Percentiles rank a stretch among this genome's conserved stretches.
Evolutionary conservation across 345 rosid species (phyloP).

Genomic region (Eucalyptus pumila): DNA sequence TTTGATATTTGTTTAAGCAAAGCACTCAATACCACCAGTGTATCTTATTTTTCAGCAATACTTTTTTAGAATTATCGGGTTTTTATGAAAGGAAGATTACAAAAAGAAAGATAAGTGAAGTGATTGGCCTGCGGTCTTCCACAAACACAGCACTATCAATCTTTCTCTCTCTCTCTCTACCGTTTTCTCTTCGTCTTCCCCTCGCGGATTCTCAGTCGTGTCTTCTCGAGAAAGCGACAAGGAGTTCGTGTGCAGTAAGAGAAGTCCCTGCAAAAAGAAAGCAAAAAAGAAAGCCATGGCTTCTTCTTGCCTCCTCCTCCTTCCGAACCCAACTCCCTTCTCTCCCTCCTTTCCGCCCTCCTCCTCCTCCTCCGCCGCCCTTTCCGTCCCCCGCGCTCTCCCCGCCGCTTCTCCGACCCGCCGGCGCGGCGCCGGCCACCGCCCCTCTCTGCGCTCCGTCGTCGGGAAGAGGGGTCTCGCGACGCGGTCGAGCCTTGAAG

Average conservation of each 20-base stretch:
- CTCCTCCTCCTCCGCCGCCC: background rate
- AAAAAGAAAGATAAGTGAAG: background rate
- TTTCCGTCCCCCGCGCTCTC: background rate
- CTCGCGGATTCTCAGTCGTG: background rate
- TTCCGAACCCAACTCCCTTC: background rate
- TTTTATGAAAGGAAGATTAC: background rate
- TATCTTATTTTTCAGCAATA: background rate
- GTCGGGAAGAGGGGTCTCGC: background rate
- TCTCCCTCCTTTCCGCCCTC: background rate
- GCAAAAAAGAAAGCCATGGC: background rate
- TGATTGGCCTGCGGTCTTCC: background rate
- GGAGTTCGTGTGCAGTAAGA: background rate
- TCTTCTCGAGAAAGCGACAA: background rate
- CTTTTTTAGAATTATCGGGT: background rate
- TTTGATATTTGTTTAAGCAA: background rate
- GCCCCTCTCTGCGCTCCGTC: background rate
- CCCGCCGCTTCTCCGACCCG: background rate
- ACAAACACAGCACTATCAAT: background rate
- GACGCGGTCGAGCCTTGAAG: background rate
- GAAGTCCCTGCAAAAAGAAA: background rate
- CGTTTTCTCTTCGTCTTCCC: background rate
- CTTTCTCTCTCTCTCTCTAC: background rate
- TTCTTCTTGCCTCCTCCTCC: background rate
- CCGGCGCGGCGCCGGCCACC: background rate
- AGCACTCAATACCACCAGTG: background rate